Conservation (phyloP, 768 basidiomycete genomes). For the Rhodocollybia butyracea region DNA sequence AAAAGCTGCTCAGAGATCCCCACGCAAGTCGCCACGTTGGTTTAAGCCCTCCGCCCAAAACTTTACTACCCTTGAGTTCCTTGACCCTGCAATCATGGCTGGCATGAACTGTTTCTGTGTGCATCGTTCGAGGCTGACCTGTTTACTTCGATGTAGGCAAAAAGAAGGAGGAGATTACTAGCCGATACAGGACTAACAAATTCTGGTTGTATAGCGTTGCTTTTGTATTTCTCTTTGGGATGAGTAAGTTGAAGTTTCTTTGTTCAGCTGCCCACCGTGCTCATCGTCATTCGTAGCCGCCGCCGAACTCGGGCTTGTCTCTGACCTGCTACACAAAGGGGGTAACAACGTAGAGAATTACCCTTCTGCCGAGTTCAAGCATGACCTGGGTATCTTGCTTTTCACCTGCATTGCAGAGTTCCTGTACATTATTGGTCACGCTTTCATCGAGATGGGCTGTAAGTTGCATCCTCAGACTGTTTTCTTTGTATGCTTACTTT, state of each 20-base stretch:
- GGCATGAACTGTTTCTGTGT: too few relatives aligned
- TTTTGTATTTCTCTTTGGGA: slow-evolving; percentile 23
- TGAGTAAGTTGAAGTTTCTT: slow-evolving; percentile 18
- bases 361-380: slow-evolving; percentile 25
- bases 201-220: slow-evolving; percentile 16
- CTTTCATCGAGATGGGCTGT: slow-evolving; percentile 22
- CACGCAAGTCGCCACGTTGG: too few relatives aligned
- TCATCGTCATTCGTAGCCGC: slow-evolving; percentile 11
- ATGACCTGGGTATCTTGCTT: slow-evolving; percentile 26
- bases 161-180: too few relatives aligned
- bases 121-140: too few relatives aligned
- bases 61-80: too few relatives aligned
- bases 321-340: slow-evolving; percentile 26
- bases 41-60: too few relatives aligned
- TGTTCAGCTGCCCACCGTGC: neutral
- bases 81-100: too few relatives aligned
- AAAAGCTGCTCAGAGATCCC: too few relatives aligned
- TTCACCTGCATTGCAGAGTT: slow-evolving; percentile 23
- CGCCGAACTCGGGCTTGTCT: slow-evolving; percentile 28
- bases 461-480: too few relatives aligned
- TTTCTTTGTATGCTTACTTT: too few relatives aligned
- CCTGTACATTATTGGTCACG: slow-evolving; percentile 22
- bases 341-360: slow-evolving; percentile 23
- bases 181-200: too few relatives aligned
- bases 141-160: too few relatives aligned